These are phyloP conservation scores for Geranium brycei DNA, from an alignment of 345 rosid species.

Conservation along the genomic window DNA sequence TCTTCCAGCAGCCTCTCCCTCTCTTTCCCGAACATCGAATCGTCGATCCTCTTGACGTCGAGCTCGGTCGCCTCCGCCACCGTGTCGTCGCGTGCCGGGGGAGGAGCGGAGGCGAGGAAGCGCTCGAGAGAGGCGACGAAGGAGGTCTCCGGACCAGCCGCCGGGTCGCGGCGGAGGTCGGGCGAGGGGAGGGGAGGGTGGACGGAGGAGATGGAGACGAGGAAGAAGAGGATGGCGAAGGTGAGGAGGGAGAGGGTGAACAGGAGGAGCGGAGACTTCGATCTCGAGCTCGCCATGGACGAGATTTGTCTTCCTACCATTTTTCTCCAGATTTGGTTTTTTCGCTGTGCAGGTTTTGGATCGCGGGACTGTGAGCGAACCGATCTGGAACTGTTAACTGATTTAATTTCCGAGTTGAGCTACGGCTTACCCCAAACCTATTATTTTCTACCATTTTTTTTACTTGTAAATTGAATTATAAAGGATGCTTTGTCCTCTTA, in stretches of 20 bases:
- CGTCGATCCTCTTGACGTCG: slow-evolving; percentile 34
- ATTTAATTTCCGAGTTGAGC: too few relatives aligned
- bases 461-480: too few relatives aligned
- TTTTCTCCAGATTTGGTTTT: background rate
- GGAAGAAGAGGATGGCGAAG: slow-evolving; percentile 12
- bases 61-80: slow-evolving; percentile 14
- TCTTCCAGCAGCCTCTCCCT: slow-evolving; percentile 23
- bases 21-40: slow-evolving; percentile 29
- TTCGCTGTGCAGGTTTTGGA: too few relatives aligned
- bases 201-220: slow-evolving; percentile 17
- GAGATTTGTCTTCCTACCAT: slow-evolving; percentile 11
- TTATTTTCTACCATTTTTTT: too few relatives aligned
- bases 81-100: slow-evolving; percentile 34
- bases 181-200: slow-evolving; percentile 18
- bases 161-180: background rate
- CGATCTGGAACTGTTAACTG: too few relatives aligned
- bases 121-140: slow-evolving; percentile 59
- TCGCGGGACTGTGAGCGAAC: too few relatives aligned
- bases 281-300: slow-evolving; percentile 8
- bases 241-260: slow-evolving; percentile 20
- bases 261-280: slow-evolving; percentile 31
- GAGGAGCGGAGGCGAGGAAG: slow-evolving; percentile 29
- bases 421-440: too few relatives aligned
- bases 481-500: too few relatives aligned
- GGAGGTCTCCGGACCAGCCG: slow-evolving; percentile 30